A percentile compares a stretch with the other conserved stretches of the same genome.
These are phyloP conservation scores for Sporothrix brunneoviolacea DNA, from an alignment of 2,329 filamentous ascomycete species.

Conservation along the genomic window DNA sequence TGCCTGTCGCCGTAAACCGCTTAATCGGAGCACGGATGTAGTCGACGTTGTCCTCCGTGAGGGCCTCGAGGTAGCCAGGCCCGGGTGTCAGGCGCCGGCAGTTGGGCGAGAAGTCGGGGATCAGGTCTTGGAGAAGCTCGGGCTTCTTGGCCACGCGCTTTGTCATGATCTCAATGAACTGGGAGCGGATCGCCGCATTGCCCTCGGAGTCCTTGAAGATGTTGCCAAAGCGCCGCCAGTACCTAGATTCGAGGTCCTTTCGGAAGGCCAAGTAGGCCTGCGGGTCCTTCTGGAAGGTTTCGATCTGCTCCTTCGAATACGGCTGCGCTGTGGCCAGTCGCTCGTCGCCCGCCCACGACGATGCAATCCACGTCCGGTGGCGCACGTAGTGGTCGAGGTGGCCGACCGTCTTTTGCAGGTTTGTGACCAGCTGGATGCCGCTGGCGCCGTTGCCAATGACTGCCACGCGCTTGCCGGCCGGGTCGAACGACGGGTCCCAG, in stretches of 20 bases:
- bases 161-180: slow-evolving; percentile 48
- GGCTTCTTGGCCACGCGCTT: slow-evolving; percentile 47
- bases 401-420: slow-evolving; percentile 41
- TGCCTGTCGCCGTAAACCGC: slow-evolving; percentile 52
- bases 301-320: slow-evolving; percentile 45
- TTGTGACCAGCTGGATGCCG: slow-evolving; percentile 42
- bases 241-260: slow-evolving; percentile 51
- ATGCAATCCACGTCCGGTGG: slow-evolving; percentile 61
- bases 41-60: slow-evolving; percentile 54
- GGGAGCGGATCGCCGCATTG: slow-evolving; percentile 40
- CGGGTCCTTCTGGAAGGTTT: slow-evolving; percentile 53
- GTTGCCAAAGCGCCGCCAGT: slow-evolving; percentile 51
- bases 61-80: slow-evolving; percentile 60
- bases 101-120: slow-evolving; percentile 57
- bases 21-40: slow-evolving; percentile 52
- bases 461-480: slow-evolving; percentile 40
- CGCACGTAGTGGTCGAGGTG: slow-evolving; percentile 59
- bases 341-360: slow-evolving; percentile 50
- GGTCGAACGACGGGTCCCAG: slow-evolving; percentile 46
- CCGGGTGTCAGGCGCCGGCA: slow-evolving; percentile 61
- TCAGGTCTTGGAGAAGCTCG: slow-evolving; percentile 46
- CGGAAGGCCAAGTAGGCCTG: slow-evolving; percentile 54
- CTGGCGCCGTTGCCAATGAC: slow-evolving; percentile 52
- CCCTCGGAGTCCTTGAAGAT: slow-evolving; percentile 48
- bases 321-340: slow-evolving; percentile 50